phyloP scores from a whole-genome alignment of 768 basidiomycete genomes.

The Auriculariales sp. region DNA sequence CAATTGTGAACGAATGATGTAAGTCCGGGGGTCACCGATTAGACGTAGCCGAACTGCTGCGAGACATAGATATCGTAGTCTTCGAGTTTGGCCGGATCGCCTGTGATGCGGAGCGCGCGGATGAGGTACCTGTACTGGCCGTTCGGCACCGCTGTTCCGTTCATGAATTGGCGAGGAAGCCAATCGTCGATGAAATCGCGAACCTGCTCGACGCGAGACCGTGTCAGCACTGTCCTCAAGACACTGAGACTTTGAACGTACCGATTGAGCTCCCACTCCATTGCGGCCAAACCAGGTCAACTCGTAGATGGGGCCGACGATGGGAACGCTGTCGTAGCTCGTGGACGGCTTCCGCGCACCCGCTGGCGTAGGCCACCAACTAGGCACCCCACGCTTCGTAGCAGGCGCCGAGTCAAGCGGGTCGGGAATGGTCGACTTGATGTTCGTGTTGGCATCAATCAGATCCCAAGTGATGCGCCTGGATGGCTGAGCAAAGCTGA shows the following conservation, averaged over 20 bases:
- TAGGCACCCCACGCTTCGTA: no score
- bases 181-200: neutral
- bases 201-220: neutral
- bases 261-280: neutral
- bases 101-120: slow-evolving; percentile 29
- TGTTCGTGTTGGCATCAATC: neutral
- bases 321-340: slow-evolving; percentile 1
- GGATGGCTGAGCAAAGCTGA: neutral
- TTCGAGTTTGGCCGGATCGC: slow-evolving; percentile 21
- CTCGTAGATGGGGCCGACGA: neutral
- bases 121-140: slow-evolving; percentile 28
- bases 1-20: no score
- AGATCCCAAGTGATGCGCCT: neutral
- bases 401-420: neutral
- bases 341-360: no score
- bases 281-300: neutral
- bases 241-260: neutral
- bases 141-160: slow-evolving; percentile 26
- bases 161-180: no score
- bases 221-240: neutral
- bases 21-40: no score
- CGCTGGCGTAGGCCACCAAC: no score
- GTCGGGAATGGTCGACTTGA: neutral
- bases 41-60: no score
- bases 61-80: slow-evolving; percentile 31